Conservation (phyloP, 163 green algal genomes). For the Chloroidium sp. region DNA sequence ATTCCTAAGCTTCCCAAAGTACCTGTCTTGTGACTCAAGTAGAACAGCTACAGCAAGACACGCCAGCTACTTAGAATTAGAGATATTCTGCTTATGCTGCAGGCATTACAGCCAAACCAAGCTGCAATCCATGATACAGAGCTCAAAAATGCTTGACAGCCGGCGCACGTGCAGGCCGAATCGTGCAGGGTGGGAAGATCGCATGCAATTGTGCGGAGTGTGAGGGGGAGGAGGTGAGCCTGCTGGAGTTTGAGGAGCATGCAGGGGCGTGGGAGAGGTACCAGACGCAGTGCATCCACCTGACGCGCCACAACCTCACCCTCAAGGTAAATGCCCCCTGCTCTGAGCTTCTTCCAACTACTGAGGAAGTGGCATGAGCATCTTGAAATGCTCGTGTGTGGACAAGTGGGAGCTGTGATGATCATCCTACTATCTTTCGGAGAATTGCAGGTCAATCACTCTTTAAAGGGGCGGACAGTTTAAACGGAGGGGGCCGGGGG, state of each 20-base stretch:
- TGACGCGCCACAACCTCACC: conserved; percentile 6
- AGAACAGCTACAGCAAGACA: no score
- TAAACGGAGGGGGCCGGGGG: no score
- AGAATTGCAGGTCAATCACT: no score
- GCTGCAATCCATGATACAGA: not conserved
- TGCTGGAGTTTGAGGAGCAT: conserved; percentile 58
- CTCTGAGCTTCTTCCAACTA: not conserved
- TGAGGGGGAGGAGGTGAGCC: conserved; percentile 5
- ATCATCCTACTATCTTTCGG: no score
- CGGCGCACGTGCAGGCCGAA: not conserved
- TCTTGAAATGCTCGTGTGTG: no score
- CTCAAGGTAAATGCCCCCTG: not conserved
- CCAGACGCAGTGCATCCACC: conserved; percentile 45
- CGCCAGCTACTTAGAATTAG: no score
- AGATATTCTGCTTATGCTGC: no score
- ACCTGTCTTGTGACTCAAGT: not conserved
- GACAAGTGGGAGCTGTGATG: no score
- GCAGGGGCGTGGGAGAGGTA: conserved; percentile 41
- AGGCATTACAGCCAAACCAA: not conserved
- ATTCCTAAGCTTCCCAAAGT: not conserved
- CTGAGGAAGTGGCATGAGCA: no score
- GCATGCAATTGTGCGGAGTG: conserved; percentile 10
- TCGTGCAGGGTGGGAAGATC: not conserved
- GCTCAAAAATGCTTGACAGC: not conserved
- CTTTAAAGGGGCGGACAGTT: no score